Conservation (phyloP, 768 basidiomycete species). For the Pleurotus sapidus region DNA sequence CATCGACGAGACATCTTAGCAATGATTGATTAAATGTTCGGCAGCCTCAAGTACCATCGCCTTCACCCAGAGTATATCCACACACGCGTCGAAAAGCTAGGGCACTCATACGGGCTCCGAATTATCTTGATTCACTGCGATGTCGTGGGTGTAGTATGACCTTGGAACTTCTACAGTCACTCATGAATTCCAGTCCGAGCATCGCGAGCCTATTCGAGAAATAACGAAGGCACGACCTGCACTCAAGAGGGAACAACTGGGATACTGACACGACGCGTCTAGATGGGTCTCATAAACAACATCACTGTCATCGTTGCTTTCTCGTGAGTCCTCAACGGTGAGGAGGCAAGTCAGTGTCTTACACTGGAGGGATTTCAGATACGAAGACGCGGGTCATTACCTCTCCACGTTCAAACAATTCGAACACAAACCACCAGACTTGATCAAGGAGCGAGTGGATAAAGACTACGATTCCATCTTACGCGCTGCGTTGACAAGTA, state of each 20-base stretch:
- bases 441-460: conserved; percentile 93
- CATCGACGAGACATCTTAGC: no score
- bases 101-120: conserved; percentile 75
- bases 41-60: conserved; percentile 89
- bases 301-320: conserved; percentile 92
- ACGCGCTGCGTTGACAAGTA: conserved; percentile 79
- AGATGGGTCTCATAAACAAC: conserved; percentile 89
- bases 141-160: conserved; percentile 56
- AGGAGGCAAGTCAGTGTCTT: background rate
- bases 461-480: conserved; percentile 84
- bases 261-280: conserved; percentile 7
- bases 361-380: conserved; percentile 36
- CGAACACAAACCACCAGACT: conserved; percentile 88
- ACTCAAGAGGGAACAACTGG: background rate
- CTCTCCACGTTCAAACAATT: conserved; percentile 89
- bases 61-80: conserved; percentile 98
- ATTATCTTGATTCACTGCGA: conserved; percentile 90
- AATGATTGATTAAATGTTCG: background rate
- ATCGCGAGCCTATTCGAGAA: conserved; percentile 88
- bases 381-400: conserved; percentile 91
- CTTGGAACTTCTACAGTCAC: background rate
- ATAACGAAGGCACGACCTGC: conserved; percentile 68
- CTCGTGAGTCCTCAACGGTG: conserved; percentile 50
- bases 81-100: conserved; percentile 84
- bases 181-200: conserved; percentile 66